Percentiles rank a stretch among this genome's conserved stretches.
Evolutionary conservation across 2,329 filamentous ascomycete species (phyloP).

Genomic region (Ophiostoma fasciatum): DNA sequence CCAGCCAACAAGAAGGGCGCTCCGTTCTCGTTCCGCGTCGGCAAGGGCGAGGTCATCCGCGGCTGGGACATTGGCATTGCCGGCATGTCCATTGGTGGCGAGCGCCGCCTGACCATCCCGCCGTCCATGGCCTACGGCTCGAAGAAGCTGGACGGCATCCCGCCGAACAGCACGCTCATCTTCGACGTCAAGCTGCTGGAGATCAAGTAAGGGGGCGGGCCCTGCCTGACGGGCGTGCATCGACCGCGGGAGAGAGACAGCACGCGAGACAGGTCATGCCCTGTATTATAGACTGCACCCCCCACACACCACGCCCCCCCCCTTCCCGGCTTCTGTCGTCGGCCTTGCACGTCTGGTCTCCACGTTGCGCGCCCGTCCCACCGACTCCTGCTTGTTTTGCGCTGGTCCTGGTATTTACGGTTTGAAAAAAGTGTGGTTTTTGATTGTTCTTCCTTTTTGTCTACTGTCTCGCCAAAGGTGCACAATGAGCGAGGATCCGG

Average conservation of each 20-base stretch:
- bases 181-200: conserved; percentile 84
- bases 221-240: too few relatives aligned
- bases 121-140: conserved; percentile 79
- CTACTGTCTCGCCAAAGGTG: background rate
- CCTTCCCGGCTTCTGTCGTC: too few relatives aligned
- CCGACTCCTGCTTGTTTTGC: too few relatives aligned
- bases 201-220: conserved; percentile 48
- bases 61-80: conserved; percentile 92
- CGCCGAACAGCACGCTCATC: conserved; percentile 75
- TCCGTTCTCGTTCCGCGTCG: conserved; percentile 92
- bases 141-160: conserved; percentile 70
- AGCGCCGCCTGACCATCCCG: conserved; percentile 85
- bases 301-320: too few relatives aligned
- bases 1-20: conserved; percentile 96
- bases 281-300: too few relatives aligned
- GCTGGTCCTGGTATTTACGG: too few relatives aligned
- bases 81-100: conserved; percentile 86
- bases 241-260: too few relatives aligned
- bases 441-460: background rate
- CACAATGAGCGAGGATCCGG: background rate
- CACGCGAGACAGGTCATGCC: background rate
- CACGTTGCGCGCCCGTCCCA: background rate
- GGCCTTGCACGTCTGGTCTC: too few relatives aligned
- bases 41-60: conserved; percentile 92
- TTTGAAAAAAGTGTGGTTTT: background rate